These are phyloP conservation scores for Eryngium alpinum DNA, from an alignment of 140 eudicot genomes.

Conservation along the genomic window DNA sequence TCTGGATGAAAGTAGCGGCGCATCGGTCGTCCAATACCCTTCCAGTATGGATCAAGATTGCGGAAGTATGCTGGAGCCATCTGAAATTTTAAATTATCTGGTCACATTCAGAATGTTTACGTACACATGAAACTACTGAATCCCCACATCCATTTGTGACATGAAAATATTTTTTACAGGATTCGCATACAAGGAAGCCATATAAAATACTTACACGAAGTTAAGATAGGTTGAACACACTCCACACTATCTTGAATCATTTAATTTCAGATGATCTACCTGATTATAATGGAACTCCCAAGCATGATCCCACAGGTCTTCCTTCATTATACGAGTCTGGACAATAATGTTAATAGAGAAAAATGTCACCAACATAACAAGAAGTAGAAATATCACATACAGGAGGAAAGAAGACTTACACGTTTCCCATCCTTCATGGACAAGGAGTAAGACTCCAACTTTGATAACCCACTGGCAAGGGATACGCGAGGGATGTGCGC, in stretches of 20 bases:
- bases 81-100: conserved; percentile 19
- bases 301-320: conserved; percentile 83
- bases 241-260: background rate
- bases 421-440: conserved; percentile 62
- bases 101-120: background rate
- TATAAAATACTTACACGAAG: no score
- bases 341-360: conserved; percentile 27
- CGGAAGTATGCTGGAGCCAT: conserved; percentile 68
- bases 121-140: background rate
- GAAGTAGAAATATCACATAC: no score
- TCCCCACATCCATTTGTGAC: no score
- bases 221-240: background rate
- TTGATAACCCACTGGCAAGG: conserved; percentile 44
- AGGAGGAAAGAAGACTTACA: conserved; percentile 28
- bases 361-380: background rate
- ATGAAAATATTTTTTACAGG: no score
- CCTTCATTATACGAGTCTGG: conserved; percentile 60
- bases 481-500: conserved; percentile 78
- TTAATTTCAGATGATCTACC: conserved; percentile 26
- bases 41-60: conserved; percentile 68
- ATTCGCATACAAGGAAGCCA: background rate
- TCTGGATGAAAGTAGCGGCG: conserved; percentile 77
- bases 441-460: conserved; percentile 51
- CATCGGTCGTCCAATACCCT: conserved; percentile 43
- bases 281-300: conserved; percentile 76